phyloP scores from a whole-genome alignment of 2,329 filamentous ascomycete species.

The Chrysoporthe deuterocubensis region DNA sequence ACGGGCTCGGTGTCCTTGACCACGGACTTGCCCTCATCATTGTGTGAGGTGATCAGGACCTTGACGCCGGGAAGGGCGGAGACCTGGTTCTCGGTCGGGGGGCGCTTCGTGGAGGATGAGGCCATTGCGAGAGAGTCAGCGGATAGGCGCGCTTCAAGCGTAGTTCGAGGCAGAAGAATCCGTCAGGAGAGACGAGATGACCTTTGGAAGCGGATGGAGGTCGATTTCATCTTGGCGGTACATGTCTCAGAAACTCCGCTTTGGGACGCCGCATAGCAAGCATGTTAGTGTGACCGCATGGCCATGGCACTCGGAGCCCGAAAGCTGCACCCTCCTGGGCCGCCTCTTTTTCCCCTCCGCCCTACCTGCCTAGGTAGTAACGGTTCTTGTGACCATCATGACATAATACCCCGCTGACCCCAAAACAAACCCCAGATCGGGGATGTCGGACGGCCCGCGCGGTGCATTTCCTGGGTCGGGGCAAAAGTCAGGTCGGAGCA shows the following conservation, averaged over 20 bases:
- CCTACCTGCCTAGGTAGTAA: neutral
- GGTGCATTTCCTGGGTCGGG: too few species aligned
- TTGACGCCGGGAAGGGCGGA: conserved; percentile 19
- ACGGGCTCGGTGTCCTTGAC: conserved; percentile 26
- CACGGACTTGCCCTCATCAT: conserved; percentile 24
- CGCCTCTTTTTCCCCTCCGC: neutral
- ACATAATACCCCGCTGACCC: too few species aligned
- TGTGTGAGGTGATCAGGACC: conserved; percentile 27
- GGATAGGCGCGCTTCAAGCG: neutral
- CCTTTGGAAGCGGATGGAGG: too few species aligned
- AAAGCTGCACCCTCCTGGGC: neutral
- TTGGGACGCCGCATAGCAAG: too few species aligned
- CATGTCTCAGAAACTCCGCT: neutral
- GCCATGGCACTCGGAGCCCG: neutral
- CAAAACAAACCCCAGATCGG: too few species aligned
- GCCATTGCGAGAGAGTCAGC: conserved; percentile 36
- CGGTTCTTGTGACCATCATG: too few species aligned
- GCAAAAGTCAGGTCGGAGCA: too few species aligned
- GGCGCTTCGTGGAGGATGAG: conserved; percentile 27
- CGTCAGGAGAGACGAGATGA: too few species aligned
- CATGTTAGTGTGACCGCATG: neutral
- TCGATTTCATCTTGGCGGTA: neutral
- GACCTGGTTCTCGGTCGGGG: conserved; percentile 30
- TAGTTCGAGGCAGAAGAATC: neutral
- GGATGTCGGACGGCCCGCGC: too few species aligned